Evolutionary conservation across 805 yeast species (phyloP).

Genomic region (Kazachstania kunashirensis): DNA sequence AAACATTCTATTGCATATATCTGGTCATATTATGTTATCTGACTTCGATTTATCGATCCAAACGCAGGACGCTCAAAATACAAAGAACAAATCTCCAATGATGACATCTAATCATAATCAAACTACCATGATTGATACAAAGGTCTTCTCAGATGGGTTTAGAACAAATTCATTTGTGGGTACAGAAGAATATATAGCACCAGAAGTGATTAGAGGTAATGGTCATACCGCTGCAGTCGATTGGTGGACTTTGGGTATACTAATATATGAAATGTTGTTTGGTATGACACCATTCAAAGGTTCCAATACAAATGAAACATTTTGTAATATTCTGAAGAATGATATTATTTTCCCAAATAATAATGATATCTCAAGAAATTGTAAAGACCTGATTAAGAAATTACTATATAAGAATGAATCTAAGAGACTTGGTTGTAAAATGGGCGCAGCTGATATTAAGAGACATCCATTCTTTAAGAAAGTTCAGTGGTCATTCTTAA

Average conservation of each 20-base stretch:
- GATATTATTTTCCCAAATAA: constrained; percentile 73
- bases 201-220: constrained; percentile 93
- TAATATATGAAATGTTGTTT: constrained; percentile 89
- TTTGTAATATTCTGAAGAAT: constrained; percentile 72
- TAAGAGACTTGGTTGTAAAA: constrained; percentile 79
- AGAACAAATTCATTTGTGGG: constrained; percentile 98
- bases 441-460: constrained; percentile 93
- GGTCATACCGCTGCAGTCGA: constrained; percentile 98
- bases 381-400: constrained; percentile 73
- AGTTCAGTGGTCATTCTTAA: constrained; percentile 88
- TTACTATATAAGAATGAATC: constrained; percentile 80
- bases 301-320: constrained; percentile 76
- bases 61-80: constrained; percentile 43
- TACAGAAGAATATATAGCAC: constrained; percentile 97
- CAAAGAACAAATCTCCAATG: constrained; percentile 46
- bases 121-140: constrained; percentile 55
- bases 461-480: constrained; percentile 83
- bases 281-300: constrained; percentile 98
- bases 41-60: constrained; percentile 95
- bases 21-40: constrained; percentile 96
- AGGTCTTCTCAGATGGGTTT: constrained; percentile 91
- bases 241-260: constrained; percentile 98
- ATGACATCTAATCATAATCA: constrained; percentile 9
- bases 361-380: constrained; percentile 56
- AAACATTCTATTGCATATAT: constrained; percentile 84